These are phyloP conservation scores for Arthrobotrys iridis DNA, from an alignment of 2,329 filamentous ascomycete species.

Conservation along the genomic window DNA sequence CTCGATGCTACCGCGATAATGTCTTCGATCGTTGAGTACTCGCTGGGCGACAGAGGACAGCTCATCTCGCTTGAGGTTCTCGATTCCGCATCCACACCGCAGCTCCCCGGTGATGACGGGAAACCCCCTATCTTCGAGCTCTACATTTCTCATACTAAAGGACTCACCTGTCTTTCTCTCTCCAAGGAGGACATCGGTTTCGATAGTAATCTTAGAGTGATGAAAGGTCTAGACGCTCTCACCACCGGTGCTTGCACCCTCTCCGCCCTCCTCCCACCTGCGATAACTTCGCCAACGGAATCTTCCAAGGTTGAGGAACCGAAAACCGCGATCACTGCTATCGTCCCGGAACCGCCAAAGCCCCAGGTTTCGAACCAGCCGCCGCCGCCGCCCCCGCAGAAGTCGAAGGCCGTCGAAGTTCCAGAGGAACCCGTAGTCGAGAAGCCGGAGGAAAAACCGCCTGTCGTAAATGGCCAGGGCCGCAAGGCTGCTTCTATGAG, in stretches of 20 bases:
- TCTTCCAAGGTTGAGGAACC: constrained; percentile 62
- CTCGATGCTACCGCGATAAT: constrained; percentile 97
- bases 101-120: constrained; percentile 59
- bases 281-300: constrained; percentile 63
- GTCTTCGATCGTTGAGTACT: constrained; percentile 95
- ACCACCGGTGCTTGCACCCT: constrained; percentile 78
- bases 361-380: constrained; percentile 58
- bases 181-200: constrained; percentile 91
- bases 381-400: constrained; percentile 56
- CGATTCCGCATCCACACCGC: constrained; percentile 70
- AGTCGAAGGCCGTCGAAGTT: constrained; percentile 58
- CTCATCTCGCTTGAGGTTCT: constrained; percentile 92
- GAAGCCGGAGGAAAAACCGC: constrained; percentile 56
- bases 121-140: constrained; percentile 81
- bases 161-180: constrained; percentile 87
- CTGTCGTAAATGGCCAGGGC: constrained; percentile 53
- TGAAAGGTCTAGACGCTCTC: constrained; percentile 79
- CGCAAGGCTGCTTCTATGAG: constrained; percentile 53
- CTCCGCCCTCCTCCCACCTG: constrained; percentile 70
- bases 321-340: constrained; percentile 55
- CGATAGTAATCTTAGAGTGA: constrained; percentile 87
- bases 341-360: constrained; percentile 55
- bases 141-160: constrained; percentile 97
- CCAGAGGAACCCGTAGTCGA: constrained; percentile 56
- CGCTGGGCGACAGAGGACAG: constrained; percentile 84